A percentile compares a stretch with the other conserved stretches of the same genome.
Evolutionary conservation across 2,329 filamentous ascomycete genomes (phyloP).

Genomic region (Ceratocystis ficicola): DNA sequence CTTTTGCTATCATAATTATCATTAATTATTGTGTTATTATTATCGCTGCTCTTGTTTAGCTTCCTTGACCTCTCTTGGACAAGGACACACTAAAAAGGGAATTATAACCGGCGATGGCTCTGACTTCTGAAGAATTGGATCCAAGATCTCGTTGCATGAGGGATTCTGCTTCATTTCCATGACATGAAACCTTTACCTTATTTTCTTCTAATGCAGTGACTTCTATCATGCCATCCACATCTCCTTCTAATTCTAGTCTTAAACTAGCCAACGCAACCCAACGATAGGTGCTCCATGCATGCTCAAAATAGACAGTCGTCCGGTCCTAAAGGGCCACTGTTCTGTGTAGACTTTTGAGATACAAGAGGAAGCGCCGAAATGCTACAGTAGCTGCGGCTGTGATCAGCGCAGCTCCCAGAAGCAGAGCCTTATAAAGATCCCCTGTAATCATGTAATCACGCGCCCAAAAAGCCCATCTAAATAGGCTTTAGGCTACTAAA

Average conservation of each 20-base stretch:
- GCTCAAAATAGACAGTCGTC: too few species aligned
- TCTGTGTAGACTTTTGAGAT: too few species aligned
- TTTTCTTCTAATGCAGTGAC: background rate
- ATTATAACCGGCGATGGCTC: background rate
- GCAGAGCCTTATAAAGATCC: background rate
- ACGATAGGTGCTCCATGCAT: too few species aligned
- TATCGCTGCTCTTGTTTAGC: background rate
- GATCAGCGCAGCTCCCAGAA: background rate
- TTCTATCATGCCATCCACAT: background rate
- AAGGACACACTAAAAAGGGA: background rate
- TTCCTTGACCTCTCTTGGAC: background rate
- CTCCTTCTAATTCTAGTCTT: too few species aligned
- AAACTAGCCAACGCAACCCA: too few species aligned
- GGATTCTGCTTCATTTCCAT: slow-evolving; percentile 5
- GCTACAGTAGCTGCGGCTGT: background rate
- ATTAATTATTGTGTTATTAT: too few species aligned
- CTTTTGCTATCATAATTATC: too few species aligned
- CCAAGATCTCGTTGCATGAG: background rate
- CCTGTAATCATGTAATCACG: background rate
- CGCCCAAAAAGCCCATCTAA: background rate
- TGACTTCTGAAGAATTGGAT: background rate
- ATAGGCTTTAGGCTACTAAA: background rate
- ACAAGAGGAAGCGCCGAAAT: background rate
- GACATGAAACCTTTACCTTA: background rate
- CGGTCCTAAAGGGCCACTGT: too few species aligned